phyloP scores from a whole-genome alignment of 2,329 filamentous ascomycete genomes.

The Cladophialophora chaetospira region DNA sequence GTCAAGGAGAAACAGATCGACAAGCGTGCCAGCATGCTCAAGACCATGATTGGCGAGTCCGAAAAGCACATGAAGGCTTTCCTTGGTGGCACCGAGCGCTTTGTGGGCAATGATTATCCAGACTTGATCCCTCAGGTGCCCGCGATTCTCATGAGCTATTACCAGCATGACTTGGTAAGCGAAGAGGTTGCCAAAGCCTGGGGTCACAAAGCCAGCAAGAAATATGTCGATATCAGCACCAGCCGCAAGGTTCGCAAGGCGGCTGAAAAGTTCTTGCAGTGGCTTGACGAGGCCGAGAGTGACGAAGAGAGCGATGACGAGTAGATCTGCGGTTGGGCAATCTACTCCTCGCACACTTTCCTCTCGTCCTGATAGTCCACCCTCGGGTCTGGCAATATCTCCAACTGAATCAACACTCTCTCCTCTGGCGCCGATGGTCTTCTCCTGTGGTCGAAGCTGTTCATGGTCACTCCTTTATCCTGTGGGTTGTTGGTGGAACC shows the following conservation, averaged over 20 bases:
- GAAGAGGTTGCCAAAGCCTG: conserved; percentile 89
- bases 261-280: conserved; percentile 89
- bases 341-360: neutral
- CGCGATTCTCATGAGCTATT: conserved; percentile 85
- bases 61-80: conserved; percentile 96
- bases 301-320: conserved; percentile 55
- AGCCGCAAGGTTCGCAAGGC: conserved; percentile 96
- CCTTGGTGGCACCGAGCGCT: conserved; percentile 90
- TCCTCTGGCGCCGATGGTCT: conserved; percentile 16
- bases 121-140: conserved; percentile 77
- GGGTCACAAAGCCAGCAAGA: conserved; percentile 96
- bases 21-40: conserved; percentile 80
- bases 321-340: conserved; percentile 1
- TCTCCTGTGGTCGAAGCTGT: conserved; percentile 5
- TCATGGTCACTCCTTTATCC: conserved; percentile 22
- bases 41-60: conserved; percentile 80
- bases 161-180: conserved; percentile 82
- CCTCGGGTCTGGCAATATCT: neutral
- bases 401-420: conserved; percentile 7
- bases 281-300: conserved; percentile 80
- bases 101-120: conserved; percentile 78
- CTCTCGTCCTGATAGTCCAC: neutral
- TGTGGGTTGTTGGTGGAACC: conserved; percentile 3
- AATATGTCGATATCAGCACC: conserved; percentile 85
- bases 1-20: conserved; percentile 72